Conservation (phyloP, 2,329 filamentous ascomycete species). For the Exophiala spinifera region DNA sequence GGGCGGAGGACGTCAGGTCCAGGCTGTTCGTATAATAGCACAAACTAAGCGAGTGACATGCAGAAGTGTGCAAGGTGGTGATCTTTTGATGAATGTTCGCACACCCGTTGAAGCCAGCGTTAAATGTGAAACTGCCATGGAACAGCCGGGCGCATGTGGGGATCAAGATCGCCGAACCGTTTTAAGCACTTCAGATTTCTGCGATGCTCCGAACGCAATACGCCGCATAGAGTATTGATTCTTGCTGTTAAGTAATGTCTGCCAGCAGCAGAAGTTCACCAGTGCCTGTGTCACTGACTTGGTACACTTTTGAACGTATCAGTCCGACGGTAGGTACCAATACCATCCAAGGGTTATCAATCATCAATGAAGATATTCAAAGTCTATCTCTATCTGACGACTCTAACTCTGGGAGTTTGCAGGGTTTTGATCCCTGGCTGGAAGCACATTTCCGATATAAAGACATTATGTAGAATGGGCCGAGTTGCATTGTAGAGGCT, state of each 20-base stretch:
- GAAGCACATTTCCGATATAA: not conserved
- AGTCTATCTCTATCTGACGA: slow-evolving; percentile 1
- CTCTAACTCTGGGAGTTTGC: not conserved
- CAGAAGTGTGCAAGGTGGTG: not conserved
- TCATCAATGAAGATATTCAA: slow-evolving; percentile 1
- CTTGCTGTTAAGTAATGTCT: too few relatives aligned
- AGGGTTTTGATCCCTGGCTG: not conserved
- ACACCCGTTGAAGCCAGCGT: not conserved
- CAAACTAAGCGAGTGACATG: slow-evolving; percentile 23
- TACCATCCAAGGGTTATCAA: too few relatives aligned
- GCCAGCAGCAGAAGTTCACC: not conserved
- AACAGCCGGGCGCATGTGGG: slow-evolving; percentile 1
- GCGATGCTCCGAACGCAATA: too few relatives aligned
- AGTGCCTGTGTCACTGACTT: not conserved
- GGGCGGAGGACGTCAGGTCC: not conserved
- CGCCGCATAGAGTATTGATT: too few relatives aligned
- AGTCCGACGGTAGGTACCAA: not conserved
- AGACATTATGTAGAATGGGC: not conserved
- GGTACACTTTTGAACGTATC: not conserved
- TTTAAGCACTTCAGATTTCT: not conserved
- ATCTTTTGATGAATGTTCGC: not conserved
- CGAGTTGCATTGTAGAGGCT: not conserved
- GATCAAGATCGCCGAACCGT: not conserved
- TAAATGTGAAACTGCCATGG: slow-evolving; percentile 1
- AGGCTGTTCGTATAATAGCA: not conserved